Percentiles rank a stretch among this genome's conserved stretches.
phyloP scores from a whole-genome alignment of 2,329 filamentous ascomycete genomes.

The Scedosporium minutisporum region DNA sequence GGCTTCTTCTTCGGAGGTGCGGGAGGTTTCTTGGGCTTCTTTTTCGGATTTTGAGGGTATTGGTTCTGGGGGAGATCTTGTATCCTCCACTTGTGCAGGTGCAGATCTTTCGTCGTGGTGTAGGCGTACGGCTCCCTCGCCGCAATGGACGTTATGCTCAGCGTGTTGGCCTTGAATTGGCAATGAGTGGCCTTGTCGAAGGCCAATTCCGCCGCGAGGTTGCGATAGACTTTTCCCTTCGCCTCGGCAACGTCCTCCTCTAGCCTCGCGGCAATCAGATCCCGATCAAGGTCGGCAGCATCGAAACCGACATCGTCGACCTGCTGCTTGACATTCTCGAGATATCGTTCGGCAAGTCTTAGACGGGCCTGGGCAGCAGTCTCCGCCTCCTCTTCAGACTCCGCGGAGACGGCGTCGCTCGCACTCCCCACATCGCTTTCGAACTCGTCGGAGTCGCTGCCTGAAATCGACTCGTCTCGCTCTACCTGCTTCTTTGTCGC shows the following conservation, averaged over 20 bases:
- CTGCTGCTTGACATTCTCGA: conserved; percentile 80
- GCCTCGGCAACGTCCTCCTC: conserved; percentile 87
- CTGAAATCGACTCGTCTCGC: conserved; percentile 72
- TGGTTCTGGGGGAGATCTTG: conserved; percentile 54
- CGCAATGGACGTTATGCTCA: conserved; percentile 70
- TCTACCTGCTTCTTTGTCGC: conserved; percentile 36
- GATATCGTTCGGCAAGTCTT: conserved; percentile 81
- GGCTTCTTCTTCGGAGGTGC: conserved; percentile 53
- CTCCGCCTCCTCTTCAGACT: conserved; percentile 69
- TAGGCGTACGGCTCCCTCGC: conserved; percentile 73
- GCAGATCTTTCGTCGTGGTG: conserved; percentile 77
- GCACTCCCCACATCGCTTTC: conserved; percentile 37
- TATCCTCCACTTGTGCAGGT: conserved; percentile 82
- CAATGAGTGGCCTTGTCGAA: conserved; percentile 59
- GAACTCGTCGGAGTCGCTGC: conserved; percentile 67
- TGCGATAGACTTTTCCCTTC: conserved; percentile 81
- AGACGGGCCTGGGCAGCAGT: conserved; percentile 82
- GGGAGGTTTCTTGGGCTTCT: conserved; percentile 47
- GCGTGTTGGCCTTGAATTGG: conserved; percentile 69
- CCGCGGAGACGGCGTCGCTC: conserved; percentile 31
- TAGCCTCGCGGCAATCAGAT: conserved; percentile 81
- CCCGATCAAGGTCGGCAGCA: conserved; percentile 84
- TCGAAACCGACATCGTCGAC: conserved; percentile 79
- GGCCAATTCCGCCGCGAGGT: conserved; percentile 63
- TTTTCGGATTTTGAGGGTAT: conserved; percentile 48